phyloP scores from a whole-genome alignment of 2,329 filamentous ascomycete genomes.

The Phaeosphaeria sp. region DNA sequence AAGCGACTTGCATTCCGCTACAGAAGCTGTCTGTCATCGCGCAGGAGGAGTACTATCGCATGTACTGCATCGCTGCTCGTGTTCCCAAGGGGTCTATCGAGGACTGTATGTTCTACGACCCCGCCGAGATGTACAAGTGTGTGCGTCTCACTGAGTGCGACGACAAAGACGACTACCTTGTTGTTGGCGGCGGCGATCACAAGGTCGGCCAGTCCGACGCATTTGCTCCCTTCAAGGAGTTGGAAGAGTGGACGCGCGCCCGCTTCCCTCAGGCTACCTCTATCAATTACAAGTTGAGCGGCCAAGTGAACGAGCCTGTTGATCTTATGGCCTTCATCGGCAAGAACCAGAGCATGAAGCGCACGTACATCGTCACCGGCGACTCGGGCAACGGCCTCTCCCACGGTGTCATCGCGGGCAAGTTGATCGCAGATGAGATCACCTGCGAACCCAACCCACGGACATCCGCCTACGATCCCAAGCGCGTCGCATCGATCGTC shows the following conservation, averaged over 20 bases:
- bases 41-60: slow-evolving; percentile 61
- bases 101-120: slow-evolving; percentile 64
- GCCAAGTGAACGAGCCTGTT: slow-evolving; percentile 63
- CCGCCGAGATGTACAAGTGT: slow-evolving; percentile 63
- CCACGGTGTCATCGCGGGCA: slow-evolving; percentile 61
- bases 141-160: slow-evolving; percentile 62
- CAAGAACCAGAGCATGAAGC: slow-evolving; percentile 59
- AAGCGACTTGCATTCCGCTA: slow-evolving; percentile 63
- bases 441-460: slow-evolving; percentile 58
- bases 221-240: slow-evolving; percentile 56
- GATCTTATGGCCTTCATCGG: slow-evolving; percentile 65
- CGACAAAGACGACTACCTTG: slow-evolving; percentile 61
- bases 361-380: slow-evolving; percentile 63
- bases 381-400: slow-evolving; percentile 66
- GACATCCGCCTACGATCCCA: slow-evolving; percentile 60
- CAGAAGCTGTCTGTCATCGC: slow-evolving; percentile 62
- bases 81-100: slow-evolving; percentile 61
- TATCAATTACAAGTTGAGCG: slow-evolving; percentile 65
- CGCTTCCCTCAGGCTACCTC: slow-evolving; percentile 59
- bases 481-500: slow-evolving; percentile 53
- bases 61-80: slow-evolving; percentile 64
- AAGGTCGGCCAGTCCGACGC: slow-evolving; percentile 63
- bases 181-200: slow-evolving; percentile 65
- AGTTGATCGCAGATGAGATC: slow-evolving; percentile 63
- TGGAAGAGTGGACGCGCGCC: slow-evolving; percentile 61